Evolutionary conservation across 495 filamentous ascomycete genomes (phyloP).

Genomic region (Neurospora sp.): DNA sequence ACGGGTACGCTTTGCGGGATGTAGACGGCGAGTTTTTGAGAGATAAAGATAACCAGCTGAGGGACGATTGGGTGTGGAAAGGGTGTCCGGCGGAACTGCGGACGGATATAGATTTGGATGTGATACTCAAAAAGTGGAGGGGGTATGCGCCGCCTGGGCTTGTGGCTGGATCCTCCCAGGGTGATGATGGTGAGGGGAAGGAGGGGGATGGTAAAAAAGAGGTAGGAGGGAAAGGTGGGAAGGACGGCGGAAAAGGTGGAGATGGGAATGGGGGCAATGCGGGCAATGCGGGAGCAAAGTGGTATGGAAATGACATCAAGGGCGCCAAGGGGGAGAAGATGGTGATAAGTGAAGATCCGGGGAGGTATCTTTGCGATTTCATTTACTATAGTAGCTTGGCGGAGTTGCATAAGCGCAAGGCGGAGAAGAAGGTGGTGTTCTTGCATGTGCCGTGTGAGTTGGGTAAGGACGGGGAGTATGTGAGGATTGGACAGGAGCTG

Average conservation of each 20-base stretch:
- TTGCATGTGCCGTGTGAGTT: slow-evolving; percentile 62
- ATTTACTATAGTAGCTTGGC: slow-evolving; percentile 72
- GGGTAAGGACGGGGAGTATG: slow-evolving; percentile 35
- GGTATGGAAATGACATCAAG: neutral
- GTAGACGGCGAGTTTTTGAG: slow-evolving; percentile 49
- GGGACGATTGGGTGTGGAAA: slow-evolving; percentile 34
- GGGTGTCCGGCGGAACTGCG: slow-evolving; percentile 35
- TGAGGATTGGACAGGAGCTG: slow-evolving; percentile 52
- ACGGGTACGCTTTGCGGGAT: slow-evolving; percentile 62
- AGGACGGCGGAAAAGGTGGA: slow-evolving; percentile 4
- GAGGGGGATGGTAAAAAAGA: neutral
- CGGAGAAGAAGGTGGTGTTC: slow-evolving; percentile 55
- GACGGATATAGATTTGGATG: slow-evolving; percentile 41
- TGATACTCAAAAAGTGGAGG: slow-evolving; percentile 48
- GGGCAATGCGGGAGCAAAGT: neutral
- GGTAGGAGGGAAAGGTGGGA: neutral
- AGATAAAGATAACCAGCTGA: slow-evolving; percentile 34
- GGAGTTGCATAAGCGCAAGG: slow-evolving; percentile 36
- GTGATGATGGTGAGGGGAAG: neutral
- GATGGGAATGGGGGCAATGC: no score
- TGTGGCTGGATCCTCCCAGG: neutral
- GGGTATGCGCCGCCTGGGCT: slow-evolving; percentile 18
- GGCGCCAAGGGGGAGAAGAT: neutral
- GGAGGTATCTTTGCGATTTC: slow-evolving; percentile 78
- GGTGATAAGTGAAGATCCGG: slow-evolving; percentile 47